These are phyloP conservation scores for Dioszegia hungarica DNA, from an alignment of 768 basidiomycete genomes.

Conservation along the genomic window DNA sequence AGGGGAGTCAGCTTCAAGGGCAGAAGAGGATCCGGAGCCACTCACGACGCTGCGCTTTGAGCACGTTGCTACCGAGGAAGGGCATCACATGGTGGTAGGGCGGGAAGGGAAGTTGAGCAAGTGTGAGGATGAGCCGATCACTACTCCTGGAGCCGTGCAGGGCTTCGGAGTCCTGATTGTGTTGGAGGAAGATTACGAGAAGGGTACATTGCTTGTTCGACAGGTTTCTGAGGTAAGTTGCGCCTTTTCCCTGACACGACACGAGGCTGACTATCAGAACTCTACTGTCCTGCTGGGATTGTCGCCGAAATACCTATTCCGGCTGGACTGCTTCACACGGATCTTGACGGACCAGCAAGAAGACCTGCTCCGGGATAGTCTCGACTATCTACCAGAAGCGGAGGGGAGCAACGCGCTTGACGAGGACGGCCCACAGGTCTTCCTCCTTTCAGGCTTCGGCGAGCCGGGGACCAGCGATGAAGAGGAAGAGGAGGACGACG, in stretches of 20 bases:
- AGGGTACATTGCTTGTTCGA: slow-evolving; percentile 58
- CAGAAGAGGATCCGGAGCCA: slow-evolving; percentile 40
- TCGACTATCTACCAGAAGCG: slow-evolving; percentile 62
- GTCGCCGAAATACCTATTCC: slow-evolving; percentile 66
- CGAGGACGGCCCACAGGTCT: slow-evolving; percentile 51
- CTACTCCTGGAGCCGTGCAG: slow-evolving; percentile 74
- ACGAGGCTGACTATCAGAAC: slow-evolving; percentile 55
- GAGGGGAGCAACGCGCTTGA: slow-evolving; percentile 52
- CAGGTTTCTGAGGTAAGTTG: slow-evolving; percentile 71
- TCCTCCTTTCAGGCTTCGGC: slow-evolving; percentile 66
- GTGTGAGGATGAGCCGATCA: slow-evolving; percentile 84
- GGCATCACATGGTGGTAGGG: slow-evolving; percentile 66
- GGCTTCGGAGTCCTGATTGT: slow-evolving; percentile 75
- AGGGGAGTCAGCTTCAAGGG: not conserved
- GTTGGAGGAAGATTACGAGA: slow-evolving; percentile 60
- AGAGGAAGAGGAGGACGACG: slow-evolving; percentile 20
- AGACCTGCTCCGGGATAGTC: slow-evolving; percentile 66
- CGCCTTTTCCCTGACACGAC: not conserved
- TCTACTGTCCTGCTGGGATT: slow-evolving; percentile 69
- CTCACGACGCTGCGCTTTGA: slow-evolving; percentile 63
- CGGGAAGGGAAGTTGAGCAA: slow-evolving; percentile 61
- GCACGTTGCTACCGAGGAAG: slow-evolving; percentile 61
- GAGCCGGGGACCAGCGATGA: slow-evolving; percentile 56
- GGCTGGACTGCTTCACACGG: slow-evolving; percentile 66
- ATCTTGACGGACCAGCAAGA: slow-evolving; percentile 64